Base-by-base conservation (phyloP, 768 basidiomycete species). In the Boletus rubropictus region DNA sequence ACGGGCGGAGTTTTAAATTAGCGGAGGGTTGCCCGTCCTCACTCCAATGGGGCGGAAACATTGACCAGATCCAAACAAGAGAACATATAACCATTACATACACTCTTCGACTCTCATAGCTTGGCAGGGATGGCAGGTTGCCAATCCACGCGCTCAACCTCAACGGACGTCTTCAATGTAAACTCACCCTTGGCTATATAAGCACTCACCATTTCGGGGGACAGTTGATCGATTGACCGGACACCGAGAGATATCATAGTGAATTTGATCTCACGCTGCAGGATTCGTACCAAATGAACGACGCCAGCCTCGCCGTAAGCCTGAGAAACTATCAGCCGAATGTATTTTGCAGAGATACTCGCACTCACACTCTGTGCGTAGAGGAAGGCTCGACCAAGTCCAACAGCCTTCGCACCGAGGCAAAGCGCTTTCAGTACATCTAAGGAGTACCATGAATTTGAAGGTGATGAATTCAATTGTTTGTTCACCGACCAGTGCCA, bases 371-470 rank as follows among this genome's bases (percentile, higher is more conserved):
- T 86, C 67, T 89, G 84, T 2, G 86, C 90, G 58, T 87, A 95
- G 10, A 96, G 73, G 72, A 93, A 89, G 12, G 86, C 76, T 12
- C 93, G 74, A 2, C 93, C 93, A 27, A 96, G 69, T 4, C 93
- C 92, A 15, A 93, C 89, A 7, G 85, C 89, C 52, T 69, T 83
- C 3, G 93, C 93, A 9, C 93, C 93, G 7, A 96, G 72, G 60
- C 90, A 94, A 9, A 95, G 68, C 0, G 92, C 92, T 65, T 95
- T 96, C 39, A 96, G 69, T 14, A 93, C 82, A 68, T 94, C 92
- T 76, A 48, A 18, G 29, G 48, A 18, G 25, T 7, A 25, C 2
- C 33, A 7, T 50, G 17, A 42, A 39, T 39, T 27, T 27, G 10
- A 37, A 38, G 14, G 9, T 5, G 1, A 37, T 14, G 11, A 42